These are phyloP conservation scores for Phytophthora cryptogea DNA, from an alignment of 352 stramenopile genomes.

Conservation along the genomic window DNA sequence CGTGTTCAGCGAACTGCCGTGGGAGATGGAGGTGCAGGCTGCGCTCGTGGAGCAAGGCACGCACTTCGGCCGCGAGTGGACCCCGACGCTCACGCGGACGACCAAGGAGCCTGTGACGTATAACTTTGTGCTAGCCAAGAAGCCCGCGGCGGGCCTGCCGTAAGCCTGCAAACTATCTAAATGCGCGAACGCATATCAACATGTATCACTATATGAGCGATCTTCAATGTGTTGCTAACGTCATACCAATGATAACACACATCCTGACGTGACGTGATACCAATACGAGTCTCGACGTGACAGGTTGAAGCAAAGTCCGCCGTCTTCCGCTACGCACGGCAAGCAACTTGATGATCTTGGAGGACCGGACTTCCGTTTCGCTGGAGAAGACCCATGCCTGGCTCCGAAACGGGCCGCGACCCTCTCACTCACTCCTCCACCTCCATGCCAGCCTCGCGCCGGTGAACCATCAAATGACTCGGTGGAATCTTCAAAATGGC, in stretches of 20 bases:
- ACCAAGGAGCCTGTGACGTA: slow-evolving; percentile 23
- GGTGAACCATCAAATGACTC: slow-evolving; percentile 29
- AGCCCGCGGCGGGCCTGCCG: slow-evolving; percentile 18
- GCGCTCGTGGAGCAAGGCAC: slow-evolving; percentile 24
- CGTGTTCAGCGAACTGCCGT: slow-evolving; percentile 50
- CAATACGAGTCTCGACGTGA: too few species aligned
- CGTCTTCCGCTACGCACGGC: not conserved
- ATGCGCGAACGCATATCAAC: slow-evolving; percentile 23
- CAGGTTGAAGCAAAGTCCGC: too few species aligned
- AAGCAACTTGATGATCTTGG: not conserved
- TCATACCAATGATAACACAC: not conserved
- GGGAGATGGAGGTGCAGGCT: slow-evolving; percentile 45
- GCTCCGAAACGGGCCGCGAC: slow-evolving; percentile 13
- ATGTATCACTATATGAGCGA: slow-evolving; percentile 29
- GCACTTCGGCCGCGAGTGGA: slow-evolving; percentile 54
- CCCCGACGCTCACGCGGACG: slow-evolving; percentile 18
- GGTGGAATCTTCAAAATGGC: slow-evolving; percentile 19
- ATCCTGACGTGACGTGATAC: too few species aligned
- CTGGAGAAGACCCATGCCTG: not conserved
- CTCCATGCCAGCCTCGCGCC: slow-evolving; percentile 27
- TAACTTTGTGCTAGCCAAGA: slow-evolving; percentile 34
- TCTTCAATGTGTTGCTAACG: not conserved
- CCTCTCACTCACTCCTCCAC: slow-evolving; percentile 15
- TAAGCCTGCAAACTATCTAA: slow-evolving; percentile 28
- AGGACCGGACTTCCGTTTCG: slow-evolving; percentile 22